Evolutionary conservation across 371 early-diverging fungal species (phyloP), one percentile per base, ranked within the genome.

Genomic region (Batrachochytrium dendrobatidis): DNA sequence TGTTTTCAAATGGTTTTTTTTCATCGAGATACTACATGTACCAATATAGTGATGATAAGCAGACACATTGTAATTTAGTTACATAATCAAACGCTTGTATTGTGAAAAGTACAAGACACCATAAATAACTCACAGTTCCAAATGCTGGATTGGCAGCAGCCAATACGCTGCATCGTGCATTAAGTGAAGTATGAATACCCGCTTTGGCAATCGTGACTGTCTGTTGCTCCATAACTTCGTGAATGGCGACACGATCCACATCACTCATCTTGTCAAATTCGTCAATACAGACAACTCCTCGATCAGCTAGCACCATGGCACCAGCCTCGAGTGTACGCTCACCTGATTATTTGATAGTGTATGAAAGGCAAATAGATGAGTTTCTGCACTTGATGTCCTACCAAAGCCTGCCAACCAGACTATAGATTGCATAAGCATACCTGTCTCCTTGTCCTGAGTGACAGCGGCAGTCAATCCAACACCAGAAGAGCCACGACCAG

Each of bases 211-310:
- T 74, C 25, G 72, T 74, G 29, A 74, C 68, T 8, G 71, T 70
- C 53, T 73, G 70, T 72, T 99, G 99, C 74, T 99, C 99, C 99
- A 99, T 99, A 24, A 97, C 99, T 79, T 99, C 99, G 81, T 98
- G 99, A 67, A 99, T 98, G 52, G 89, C 86, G 1, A 89, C 88
- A 30, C 86, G 71, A 65, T 96, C 97, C 20, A 77, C 75, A 54
- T 99, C 99, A 63, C 93, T 91, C 98, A 99, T 99, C 73, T 99
- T 99, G 73, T 99, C 99, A 81, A 99, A 99, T 81, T 99, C 99
- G 73, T 99, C 99, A 67, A 99, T 99, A 60, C 94, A 75, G 65
- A 95, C 95, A 43, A 99, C 86, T 50, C 99, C 99, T 55, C 90
- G 86, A 76, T 99, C 99, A 17, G 98, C 98, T 53, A 99, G 78